Base-by-base conservation (phyloP, 495 filamentous ascomycete genomes). In the Rostrohypoxylon terebratum region DNA sequence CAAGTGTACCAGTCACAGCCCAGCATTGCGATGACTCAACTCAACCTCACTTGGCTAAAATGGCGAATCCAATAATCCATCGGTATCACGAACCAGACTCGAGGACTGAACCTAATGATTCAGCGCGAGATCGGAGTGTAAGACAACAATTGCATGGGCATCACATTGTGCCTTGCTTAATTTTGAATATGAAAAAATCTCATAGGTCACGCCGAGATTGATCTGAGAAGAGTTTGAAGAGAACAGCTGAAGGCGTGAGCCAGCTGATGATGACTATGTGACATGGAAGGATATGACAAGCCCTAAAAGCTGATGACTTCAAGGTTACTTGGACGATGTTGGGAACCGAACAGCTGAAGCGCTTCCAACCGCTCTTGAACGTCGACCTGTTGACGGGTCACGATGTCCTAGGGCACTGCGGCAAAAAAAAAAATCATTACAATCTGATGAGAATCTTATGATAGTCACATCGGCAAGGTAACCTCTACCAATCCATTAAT, bases 21-120 rank as follows among this genome's bases (percentile, higher is more conserved):
- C 57, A 69, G 21, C 36, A 63, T 48, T 58, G 51, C 66, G 71
- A 74, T 74, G 71, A 74, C 57, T 74, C 71, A 74, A 74, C 71
- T 60, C 47, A 4, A 59, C 40, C 57, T 69, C 55, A 69, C 66
- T 55, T 62, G 62, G 61, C 48, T 42, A 62, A 57, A 69, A 69
- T 57, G 50, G 60, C 51, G 38, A 63, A 40, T 48, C 44, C 63
- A 70, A 67, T 66, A 66, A 54, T 63, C 21, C 55, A 33, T 44
- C 58, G 14, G 66, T 66, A 63, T 67, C 66, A 67, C 63, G 66
- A 63, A 69, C 63, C 71, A 69, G 38, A 55, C 36, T 57, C 23
- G 36, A 63, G 20, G 23, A 48, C 61, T 36, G 33, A n/a, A 50
- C 5, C 5, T 36, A 21, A 34, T 65, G 61, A 53, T 60, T 59